Evolutionary conservation across 371 early-diverging fungal genomes (phyloP).

Genomic region (Coemansia sp.): DNA sequence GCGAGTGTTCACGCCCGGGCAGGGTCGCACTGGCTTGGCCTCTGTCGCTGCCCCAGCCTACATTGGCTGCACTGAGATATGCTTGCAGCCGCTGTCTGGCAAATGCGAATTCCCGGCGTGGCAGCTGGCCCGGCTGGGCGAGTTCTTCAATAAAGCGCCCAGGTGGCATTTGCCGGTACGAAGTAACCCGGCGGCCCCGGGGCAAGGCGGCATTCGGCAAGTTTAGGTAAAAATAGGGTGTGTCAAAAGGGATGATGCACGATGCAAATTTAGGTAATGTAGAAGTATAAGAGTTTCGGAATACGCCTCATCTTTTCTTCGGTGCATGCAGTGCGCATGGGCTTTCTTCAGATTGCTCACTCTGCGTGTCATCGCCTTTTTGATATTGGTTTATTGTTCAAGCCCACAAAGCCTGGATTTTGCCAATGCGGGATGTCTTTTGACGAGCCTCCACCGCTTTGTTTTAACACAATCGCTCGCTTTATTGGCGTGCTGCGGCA

Average conservation of each 20-base stretch:
- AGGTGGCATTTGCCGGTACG: background rate
- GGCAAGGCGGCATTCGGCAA: background rate
- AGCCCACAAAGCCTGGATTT: background rate
- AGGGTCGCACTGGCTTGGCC: too few species aligned
- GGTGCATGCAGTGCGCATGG: conserved; percentile 1
- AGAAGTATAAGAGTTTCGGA: conserved; percentile 6
- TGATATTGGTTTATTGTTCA: conserved; percentile 2
- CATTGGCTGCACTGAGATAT: too few species aligned
- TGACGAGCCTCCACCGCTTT: background rate
- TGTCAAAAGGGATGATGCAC: conserved; percentile 17
- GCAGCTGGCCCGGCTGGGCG: too few species aligned
- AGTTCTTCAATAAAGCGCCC: too few species aligned
- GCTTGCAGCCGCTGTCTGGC: too few species aligned
- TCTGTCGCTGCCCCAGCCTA: too few species aligned
- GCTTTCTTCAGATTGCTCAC: conserved; percentile 1
- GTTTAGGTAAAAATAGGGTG: conserved; percentile 3
- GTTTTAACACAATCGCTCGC: background rate
- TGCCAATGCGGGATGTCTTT: background rate
- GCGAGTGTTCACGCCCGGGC: too few species aligned
- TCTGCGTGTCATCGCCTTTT: conserved; percentile 4
- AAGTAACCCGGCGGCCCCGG: background rate
- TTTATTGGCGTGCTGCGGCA: background rate
- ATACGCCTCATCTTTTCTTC: conserved; percentile 11
- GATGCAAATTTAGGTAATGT: conserved; percentile 42
- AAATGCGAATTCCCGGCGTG: too few species aligned